Conservation (phyloP, 1,139 yeast species). For the Fermentozyma sake region DNA sequence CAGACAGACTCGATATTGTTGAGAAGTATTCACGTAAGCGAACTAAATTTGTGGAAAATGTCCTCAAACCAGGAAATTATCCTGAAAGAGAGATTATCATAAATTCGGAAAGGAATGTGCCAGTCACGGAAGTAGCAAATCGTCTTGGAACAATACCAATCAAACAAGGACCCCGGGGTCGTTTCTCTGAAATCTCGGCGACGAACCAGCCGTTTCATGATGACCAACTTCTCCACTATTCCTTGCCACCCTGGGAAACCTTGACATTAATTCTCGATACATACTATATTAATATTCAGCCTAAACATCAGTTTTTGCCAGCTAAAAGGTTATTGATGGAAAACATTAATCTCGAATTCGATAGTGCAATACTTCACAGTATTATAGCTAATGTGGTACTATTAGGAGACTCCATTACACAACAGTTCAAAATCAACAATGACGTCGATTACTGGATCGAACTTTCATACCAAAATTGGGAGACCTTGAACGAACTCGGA, state of each 20-base stretch:
- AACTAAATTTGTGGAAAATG: too few relatives aligned
- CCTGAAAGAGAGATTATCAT: too few relatives aligned
- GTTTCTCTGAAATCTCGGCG: too few relatives aligned
- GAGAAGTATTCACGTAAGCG: too few relatives aligned
- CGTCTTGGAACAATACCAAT: too few relatives aligned
- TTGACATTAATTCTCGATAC: slow-evolving; percentile 38
- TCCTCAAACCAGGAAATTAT: too few relatives aligned
- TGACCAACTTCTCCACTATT: slow-evolving; percentile 15
- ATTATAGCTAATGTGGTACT: slow-evolving; percentile 43
- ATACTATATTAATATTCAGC: slow-evolving; percentile 46
- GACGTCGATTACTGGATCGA: slow-evolving; percentile 39
- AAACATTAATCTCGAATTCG: slow-evolving; percentile 27
- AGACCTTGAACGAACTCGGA: slow-evolving; percentile 25
- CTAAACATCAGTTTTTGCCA: slow-evolving; percentile 42
- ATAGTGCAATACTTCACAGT: slow-evolving; percentile 42
- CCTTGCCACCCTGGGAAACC: slow-evolving; percentile 41
- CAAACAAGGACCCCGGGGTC: too few relatives aligned
- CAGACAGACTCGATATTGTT: too few relatives aligned
- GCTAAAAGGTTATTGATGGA: slow-evolving; percentile 32
- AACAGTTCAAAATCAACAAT: too few relatives aligned
- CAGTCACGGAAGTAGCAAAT: too few relatives aligned
- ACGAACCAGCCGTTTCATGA: slow-evolving; percentile 6
- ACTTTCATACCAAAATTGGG: slow-evolving; percentile 31
- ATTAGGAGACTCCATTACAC: too few relatives aligned
- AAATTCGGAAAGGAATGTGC: too few relatives aligned